Percentiles rank a stretch among this genome's conserved stretches.
These are phyloP conservation scores for Erodium moschatum DNA, from an alignment of 441 rosid genomes.

Conservation along the genomic window DNA sequence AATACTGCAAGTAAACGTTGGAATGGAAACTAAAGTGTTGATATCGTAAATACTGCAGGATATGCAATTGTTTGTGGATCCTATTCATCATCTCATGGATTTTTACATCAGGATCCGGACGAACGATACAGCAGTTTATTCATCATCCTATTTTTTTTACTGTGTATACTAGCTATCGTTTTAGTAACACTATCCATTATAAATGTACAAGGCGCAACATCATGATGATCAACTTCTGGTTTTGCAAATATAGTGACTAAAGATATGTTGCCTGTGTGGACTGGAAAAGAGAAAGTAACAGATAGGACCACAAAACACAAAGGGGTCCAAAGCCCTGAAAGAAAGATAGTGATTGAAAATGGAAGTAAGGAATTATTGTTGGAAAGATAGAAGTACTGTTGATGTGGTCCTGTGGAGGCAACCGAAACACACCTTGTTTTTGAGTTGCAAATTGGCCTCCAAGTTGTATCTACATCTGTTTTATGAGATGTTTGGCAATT, in stretches of 20 bases:
- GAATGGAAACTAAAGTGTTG: not conserved
- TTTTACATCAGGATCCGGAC: not conserved
- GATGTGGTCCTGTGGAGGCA: not conserved
- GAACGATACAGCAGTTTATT: not conserved
- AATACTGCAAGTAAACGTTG: not conserved
- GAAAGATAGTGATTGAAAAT: slow-evolving; percentile 7
- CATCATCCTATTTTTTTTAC: not conserved
- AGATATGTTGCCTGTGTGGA: slow-evolving; percentile 6
- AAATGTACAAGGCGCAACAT: not conserved
- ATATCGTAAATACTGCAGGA: not conserved
- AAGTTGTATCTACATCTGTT: not conserved
- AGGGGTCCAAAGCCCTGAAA: slow-evolving; percentile 1
- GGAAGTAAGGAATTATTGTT: slow-evolving; percentile 3
- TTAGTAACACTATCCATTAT: not conserved
- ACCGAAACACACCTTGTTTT: not conserved
- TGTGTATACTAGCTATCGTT: not conserved
- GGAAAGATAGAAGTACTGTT: not conserved
- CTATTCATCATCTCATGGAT: not conserved
- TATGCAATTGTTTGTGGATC: slow-evolving; percentile 3
- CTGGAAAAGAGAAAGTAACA: not conserved
- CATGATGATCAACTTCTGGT: not conserved
- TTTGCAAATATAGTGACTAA: slow-evolving; percentile 8
- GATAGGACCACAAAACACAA: slow-evolving; percentile 3
- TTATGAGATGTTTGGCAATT: not conserved
- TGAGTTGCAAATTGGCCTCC: slow-evolving; percentile 9